Evolutionary conservation across 2,329 filamentous ascomycete species (phyloP), one percentile per base, ranked within the genome.

Genomic region (Colletotrichum sp.): DNA sequence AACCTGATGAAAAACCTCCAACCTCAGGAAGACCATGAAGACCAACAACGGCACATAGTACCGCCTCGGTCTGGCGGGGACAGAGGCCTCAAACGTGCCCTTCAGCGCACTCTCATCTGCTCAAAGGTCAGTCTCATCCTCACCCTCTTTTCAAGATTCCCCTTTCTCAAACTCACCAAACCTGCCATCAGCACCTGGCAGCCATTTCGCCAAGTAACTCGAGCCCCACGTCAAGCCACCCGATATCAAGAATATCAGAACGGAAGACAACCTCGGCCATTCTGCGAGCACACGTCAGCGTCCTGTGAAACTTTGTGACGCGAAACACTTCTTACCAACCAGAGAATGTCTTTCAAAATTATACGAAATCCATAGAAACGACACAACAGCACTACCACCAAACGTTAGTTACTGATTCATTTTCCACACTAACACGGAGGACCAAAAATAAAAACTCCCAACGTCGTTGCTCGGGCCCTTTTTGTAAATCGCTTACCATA

Each of bases 311-410:
- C 32, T n/a, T n/a, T 16, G 24, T 15, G 15, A 9, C 34, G 34
- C 9, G 3, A 24, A 21, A 28, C 21, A 15, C n/a, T 69, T n/a
- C 82, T 71, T 80, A 90, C 89, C 87, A 77, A 88, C 86, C 69
- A 90, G 82, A 24, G 87, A 87, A 78, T 90, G 88, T 52, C 85
- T 84, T 73, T 89, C 86, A 15, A 89, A 80, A 8, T 84, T 87
- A 76, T 85, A 83, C 4, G 85, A 86, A 16, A 90, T 83, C 82
- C 88, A 90, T 58, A 87, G 79, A 80, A 90, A 89, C 4, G 88
- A 89, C 61, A 84, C 79, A 16, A 88, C 79, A 76, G 87, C 86
- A 79, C 89, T 90, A 38, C 1, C 60, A 43, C 32, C 9, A 4
- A 1, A 26, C 15, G 3, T 72, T 67, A 72, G 38, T 43, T 2